Conservation (phyloP, 2,329 filamentous ascomycete species). For the Parastagonospora avenae region DNA sequence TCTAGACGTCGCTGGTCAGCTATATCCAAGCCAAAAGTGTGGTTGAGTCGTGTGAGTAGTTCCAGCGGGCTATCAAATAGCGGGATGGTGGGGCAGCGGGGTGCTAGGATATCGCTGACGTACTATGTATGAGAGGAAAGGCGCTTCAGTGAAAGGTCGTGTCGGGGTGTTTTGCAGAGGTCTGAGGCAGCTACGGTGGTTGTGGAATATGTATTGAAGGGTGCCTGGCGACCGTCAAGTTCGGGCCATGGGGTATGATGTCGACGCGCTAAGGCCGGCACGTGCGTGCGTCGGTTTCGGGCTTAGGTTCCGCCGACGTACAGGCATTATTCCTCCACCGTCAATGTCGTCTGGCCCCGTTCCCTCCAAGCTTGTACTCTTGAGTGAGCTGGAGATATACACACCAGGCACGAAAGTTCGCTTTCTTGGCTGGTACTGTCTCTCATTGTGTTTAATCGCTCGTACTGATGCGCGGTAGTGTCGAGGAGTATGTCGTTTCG, state of each 20-base stretch:
- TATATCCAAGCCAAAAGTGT: not conserved
- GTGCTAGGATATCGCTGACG: slow-evolving; percentile 11
- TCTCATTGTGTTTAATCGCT: not conserved
- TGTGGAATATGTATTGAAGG: slow-evolving; percentile 16
- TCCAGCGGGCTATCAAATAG: slow-evolving; percentile 16
- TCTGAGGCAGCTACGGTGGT: slow-evolving; percentile 12
- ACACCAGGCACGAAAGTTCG: slow-evolving; percentile 77
- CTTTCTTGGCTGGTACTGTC: slow-evolving; percentile 84
- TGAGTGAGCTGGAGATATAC: slow-evolving; percentile 54
- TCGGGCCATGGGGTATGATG: slow-evolving; percentile 31
- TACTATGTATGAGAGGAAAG: slow-evolving; percentile 7
- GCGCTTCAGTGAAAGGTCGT: not conserved
- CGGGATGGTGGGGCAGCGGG: slow-evolving; percentile 25
- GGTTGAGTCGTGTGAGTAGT: slow-evolving; percentile 1
- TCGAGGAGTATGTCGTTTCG: slow-evolving; percentile 61
- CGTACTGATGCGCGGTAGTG: slow-evolving; percentile 50
- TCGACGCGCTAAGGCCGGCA: slow-evolving; percentile 26
- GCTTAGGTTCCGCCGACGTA: slow-evolving; percentile 13
- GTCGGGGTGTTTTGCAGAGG: not conserved
- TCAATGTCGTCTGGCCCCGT: slow-evolving; percentile 56
- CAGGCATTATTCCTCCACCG: slow-evolving; percentile 4
- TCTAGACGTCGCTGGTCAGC: slow-evolving; percentile 6
- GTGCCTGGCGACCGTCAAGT: slow-evolving; percentile 22
- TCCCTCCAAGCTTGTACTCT: slow-evolving; percentile 59
- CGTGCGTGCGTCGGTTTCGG: slow-evolving; percentile 19